Evolutionary conservation across 805 yeast genomes (phyloP), one percentile per base, ranked within the genome.

Genomic region (Maudiozyma barnettii): DNA sequence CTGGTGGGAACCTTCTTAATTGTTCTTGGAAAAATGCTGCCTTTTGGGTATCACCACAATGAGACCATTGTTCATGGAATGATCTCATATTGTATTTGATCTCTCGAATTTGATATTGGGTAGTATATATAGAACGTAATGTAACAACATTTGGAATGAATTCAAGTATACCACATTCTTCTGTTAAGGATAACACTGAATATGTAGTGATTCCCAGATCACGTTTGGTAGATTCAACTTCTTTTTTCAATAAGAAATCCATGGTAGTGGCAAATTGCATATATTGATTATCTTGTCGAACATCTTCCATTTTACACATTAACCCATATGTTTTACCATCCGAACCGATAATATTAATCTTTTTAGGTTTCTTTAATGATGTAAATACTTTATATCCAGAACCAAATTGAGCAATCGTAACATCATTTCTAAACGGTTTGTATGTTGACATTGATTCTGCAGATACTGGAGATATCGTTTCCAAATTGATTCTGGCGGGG

Each of bases 241-340:
- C 84, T 18, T 75, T 73, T 19, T 70, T 65, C 47, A 93, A 69
- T 29, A 93, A 61, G 54, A 86, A 77, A 60, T 90, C 90, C 63
- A 93, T 79, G 65, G 89, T 83, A 1, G 87, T 79, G 0, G 97
- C 87, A 56, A 93, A 83, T 56, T 95, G 74, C 84, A 89, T 84
- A 45, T 91, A 78, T 56, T 95, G 84, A 4, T 96, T 93, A 69
- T 95, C 99, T 59, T 95, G 95, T 53, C 98, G 70, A 18, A 95
- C 81, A 67, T 93, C 99, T 65, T 93, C 99, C 51, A 80, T 76
- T 60, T 93, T 93, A 56, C 95, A 82, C 67, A 93, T 73, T 14
- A 93, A 73, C 18, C 82, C 76, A 60, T 90, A 90, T 1, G 69
- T 63, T n/a, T 67, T 66, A 8, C 91, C 90, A 65, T 91, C 86